phyloP scores from a whole-genome alignment of 306 rosid genomes.

The Cicer judaicum region DNA sequence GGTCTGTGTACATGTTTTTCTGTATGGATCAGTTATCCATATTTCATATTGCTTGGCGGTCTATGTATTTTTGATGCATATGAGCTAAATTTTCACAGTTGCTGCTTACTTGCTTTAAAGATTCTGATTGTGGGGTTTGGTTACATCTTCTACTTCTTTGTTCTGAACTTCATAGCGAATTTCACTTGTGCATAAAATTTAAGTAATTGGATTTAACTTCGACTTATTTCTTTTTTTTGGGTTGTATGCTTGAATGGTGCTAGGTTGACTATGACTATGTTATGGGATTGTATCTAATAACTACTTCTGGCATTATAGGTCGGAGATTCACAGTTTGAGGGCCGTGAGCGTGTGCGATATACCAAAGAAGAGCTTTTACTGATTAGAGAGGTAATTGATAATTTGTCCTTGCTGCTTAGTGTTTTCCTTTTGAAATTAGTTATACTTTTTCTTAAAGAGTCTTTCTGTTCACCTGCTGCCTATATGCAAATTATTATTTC shows the following conservation, averaged over 20 bases:
- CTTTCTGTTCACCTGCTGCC: slow-evolving; percentile 4
- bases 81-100: neutral
- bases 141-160: too few species aligned
- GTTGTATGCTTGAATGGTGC: slow-evolving; percentile 30
- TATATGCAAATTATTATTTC: slow-evolving; percentile 16
- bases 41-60: neutral
- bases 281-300: slow-evolving; percentile 27
- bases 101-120: neutral
- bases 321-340: slow-evolving; percentile 90
- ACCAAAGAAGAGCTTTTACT: slow-evolving; percentile 76
- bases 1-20: neutral
- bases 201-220: slow-evolving; percentile 7
- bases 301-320: slow-evolving; percentile 55
- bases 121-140: too few species aligned
- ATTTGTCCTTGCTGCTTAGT: slow-evolving; percentile 9
- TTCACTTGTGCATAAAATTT: neutral
- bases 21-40: slow-evolving; percentile 8
- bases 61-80: neutral
- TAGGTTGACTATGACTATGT: slow-evolving; percentile 9
- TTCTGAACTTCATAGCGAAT: slow-evolving; percentile 8
- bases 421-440: neutral
- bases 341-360: slow-evolving; percentile 77
- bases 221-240: slow-evolving; percentile 9
- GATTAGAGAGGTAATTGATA: slow-evolving; percentile 69
- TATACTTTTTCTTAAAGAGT: neutral